Conservation (phyloP, 768 basidiomycete species). For the Boletus rufocinnamomeus region DNA sequence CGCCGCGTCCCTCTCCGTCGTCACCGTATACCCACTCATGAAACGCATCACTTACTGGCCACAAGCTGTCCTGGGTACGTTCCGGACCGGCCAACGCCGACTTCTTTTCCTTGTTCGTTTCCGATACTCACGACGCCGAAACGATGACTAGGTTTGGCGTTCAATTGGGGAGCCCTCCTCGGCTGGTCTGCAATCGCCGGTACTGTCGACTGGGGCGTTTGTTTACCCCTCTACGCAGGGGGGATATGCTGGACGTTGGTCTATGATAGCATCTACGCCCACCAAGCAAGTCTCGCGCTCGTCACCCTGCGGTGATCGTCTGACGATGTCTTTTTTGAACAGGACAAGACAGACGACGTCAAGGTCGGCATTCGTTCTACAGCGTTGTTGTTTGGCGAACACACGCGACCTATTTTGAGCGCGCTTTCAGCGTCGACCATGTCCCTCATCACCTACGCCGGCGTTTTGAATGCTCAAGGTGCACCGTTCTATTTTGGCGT, state of each 20-base stretch:
- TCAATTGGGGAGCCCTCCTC: slow-evolving; percentile 95
- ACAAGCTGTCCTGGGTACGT: slow-evolving; percentile 87
- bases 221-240: slow-evolving; percentile 86
- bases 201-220: slow-evolving; percentile 75
- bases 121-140: not conserved
- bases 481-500: slow-evolving; percentile 79
- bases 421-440: slow-evolving; percentile 74
- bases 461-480: slow-evolving; percentile 76
- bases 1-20: slow-evolving; percentile 86
- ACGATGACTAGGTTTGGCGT: slow-evolving; percentile 69
- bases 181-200: slow-evolving; percentile 96
- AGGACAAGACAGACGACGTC: slow-evolving; percentile 94
- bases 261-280: slow-evolving; percentile 97
- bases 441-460: slow-evolving; percentile 75
- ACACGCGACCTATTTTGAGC: slow-evolving; percentile 73
- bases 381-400: slow-evolving; percentile 83
- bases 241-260: slow-evolving; percentile 93
- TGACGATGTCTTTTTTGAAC: not conserved
- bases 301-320: not conserved
- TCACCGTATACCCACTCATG: slow-evolving; percentile 93
- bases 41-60: slow-evolving; percentile 97
- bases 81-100: not conserved
- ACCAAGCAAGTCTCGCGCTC: slow-evolving; percentile 64
- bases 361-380: slow-evolving; percentile 90
- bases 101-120: not conserved